Evolutionary conservation across 2,329 filamentous ascomycete genomes (phyloP).

Genomic region (Calonectria pauciramosa): DNA sequence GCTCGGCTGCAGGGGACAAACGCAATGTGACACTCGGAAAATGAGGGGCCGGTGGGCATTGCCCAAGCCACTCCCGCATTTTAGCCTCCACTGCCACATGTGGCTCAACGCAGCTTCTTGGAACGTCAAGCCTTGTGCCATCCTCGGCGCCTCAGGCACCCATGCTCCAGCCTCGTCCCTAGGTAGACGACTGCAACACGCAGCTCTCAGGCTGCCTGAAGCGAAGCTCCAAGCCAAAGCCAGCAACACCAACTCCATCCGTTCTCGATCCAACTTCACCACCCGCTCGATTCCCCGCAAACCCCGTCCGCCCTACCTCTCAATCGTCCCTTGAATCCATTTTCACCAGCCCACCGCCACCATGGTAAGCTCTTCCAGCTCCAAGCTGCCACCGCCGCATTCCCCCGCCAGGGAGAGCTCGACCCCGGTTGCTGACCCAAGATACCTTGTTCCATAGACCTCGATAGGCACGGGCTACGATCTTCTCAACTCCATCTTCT

Average conservation of each 20-base stretch:
- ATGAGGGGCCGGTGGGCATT: constrained; percentile 26
- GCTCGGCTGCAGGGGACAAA: constrained; percentile 23
- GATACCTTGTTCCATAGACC: constrained; percentile 71
- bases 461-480: constrained; percentile 99
- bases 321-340: constrained; percentile 10
- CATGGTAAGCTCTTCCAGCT: constrained; percentile 48
- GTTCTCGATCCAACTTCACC: constrained; percentile 36
- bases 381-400: constrained; percentile 24
- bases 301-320: constrained; percentile 10
- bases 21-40: constrained; percentile 20
- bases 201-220: constrained; percentile 61
- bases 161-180: constrained; percentile 43
- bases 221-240: constrained; percentile 51
- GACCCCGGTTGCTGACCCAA: constrained; percentile 40
- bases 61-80: constrained; percentile 44
- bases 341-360: constrained; percentile 40
- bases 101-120: neutral
- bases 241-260: constrained; percentile 39
- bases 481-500: constrained; percentile 99
- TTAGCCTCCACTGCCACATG: constrained; percentile 23
- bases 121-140: constrained; percentile 16
- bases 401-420: constrained; percentile 42
- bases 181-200: constrained; percentile 49
- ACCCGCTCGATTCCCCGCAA: constrained; percentile 24
- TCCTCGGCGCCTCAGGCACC: constrained; percentile 49